Evolutionary conservation across 2,329 filamentous ascomycete genomes (phyloP), one percentile per base, ranked within the genome.

Genomic region (Stachybotrys chlorohalonatus): DNA sequence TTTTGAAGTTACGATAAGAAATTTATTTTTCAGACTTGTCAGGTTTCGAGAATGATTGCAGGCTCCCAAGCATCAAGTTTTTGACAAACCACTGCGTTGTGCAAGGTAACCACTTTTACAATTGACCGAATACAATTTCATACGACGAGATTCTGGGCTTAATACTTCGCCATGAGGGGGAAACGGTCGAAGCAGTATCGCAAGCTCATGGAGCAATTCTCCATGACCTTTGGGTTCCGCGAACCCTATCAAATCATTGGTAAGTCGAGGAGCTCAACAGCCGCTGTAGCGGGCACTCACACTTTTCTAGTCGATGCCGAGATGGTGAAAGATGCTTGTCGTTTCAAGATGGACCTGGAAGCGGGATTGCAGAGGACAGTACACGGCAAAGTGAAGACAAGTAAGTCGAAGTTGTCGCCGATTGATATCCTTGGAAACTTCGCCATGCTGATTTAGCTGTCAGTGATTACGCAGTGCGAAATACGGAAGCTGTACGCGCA

Each of bases 161-260:
- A 47, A 47, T n/a, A 2, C 9, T 47, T 53, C 60, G 73, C 62
- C 6, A 77, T 77, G 71, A 75, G 76, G 64, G 76, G 75, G 53
- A 79, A 79, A 66, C 70, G 78, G 13, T 76, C 75, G 24, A 80
- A 80, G 60, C 76, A 79, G 62, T 81, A 81, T 63, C 76, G 78
- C 63, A 96, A 96, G 84, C 84, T 96, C 66, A 95, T 99, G 86
- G 86, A 90, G 73, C 87, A 93, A 68, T 96, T 92, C 80, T 84
- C 86, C 67, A 81, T 93, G 70, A 85, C 84, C 57, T 96, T 95
- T 68, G 87, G 88, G 57, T 96, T 96, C 71, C 89, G 92, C 62
- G 89, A 94, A 73, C 91, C 94, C 11, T 97, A 96, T 74, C 94
- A 97, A 74, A 86, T 95, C 52, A 76, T 96, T 48, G 77, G 84